Evolutionary conservation across 129 eudicot genomes (phyloP), one percentile per base, ranked within the genome.

Genomic region (Pulicaria dysenterica): DNA sequence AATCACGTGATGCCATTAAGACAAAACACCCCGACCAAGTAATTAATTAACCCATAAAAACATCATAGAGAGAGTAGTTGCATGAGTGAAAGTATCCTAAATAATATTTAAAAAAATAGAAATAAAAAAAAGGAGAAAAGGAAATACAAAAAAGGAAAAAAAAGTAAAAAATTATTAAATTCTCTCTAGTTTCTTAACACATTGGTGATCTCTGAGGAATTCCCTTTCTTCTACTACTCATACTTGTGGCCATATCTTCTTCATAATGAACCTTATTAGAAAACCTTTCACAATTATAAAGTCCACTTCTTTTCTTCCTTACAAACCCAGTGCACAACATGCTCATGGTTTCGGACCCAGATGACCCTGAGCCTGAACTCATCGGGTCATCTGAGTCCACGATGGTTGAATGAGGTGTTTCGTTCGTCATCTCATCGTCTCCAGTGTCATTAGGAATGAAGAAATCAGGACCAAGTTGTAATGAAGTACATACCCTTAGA

Each of bases 1-100:
- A 84, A 84, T 83, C 97, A 95, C 96, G 99, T 95, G 99, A 88
- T 75, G 87, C 97, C 97, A 86, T 90, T 86, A 94, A 86, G 93
- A 88, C 95, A 85, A 91, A 87, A 82, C 92, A 73, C 86, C 91
- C 97, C 97, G 96, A 95, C 99, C 95, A 82, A 84, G 88, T 83
- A 69, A 80, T 82, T 89, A 85, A 84, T 80, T 84, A 82, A 85
- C 76, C 66, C 78, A 70, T 81, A 61, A 61, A 77, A 70, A 70
- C 82, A 77, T 77, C 77, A 77, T 40, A 61, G 58, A 67, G 61
- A 70, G 55, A 42, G 74, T 56, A 24, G 76, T 62, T 50, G 81
- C 81, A 62, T 61, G 81, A 77, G 72, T 70, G 40, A 34, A 77
- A 14, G 76, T 77, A 59, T 51, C 55, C 24, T 42, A 31, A 48